Conservation (phyloP, 1,284 basidiomycete species). For the Moesziomyces sp. region DNA sequence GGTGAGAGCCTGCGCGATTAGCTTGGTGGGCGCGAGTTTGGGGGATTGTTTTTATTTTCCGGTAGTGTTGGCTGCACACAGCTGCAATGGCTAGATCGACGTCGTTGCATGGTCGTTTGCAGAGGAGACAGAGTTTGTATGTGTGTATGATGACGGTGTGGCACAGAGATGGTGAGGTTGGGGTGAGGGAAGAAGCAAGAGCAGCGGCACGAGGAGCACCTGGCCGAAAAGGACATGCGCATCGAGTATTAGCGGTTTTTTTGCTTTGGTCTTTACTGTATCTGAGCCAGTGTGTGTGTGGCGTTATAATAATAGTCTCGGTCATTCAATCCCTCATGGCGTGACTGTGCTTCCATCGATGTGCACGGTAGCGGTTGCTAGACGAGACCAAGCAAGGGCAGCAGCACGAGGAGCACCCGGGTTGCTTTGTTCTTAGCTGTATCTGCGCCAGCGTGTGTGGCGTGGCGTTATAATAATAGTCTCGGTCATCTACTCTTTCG, state of each 20-base stretch:
- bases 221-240: constrained; percentile 58
- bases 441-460: no score
- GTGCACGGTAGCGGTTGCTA: no score
- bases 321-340: no score
- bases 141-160: not conserved
- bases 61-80: not conserved
- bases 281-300: no score
- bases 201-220: constrained; percentile 38
- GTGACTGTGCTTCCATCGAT: no score
- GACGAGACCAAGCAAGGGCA: no score
- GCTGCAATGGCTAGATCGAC: not conserved
- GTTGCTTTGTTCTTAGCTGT: no score
- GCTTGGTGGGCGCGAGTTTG: not conserved
- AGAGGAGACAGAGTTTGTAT: not conserved
- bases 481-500: no score
- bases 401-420: no score
- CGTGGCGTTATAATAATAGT: no score
- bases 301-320: no score
- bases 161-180: no score
- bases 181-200: constrained; percentile 6
- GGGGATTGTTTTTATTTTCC: not conserved
- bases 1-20: constrained; percentile 55
- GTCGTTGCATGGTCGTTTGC: not conserved
- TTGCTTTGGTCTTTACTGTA: not conserved
- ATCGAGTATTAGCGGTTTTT: constrained; percentile 40